A percentile compares a stretch with the other conserved stretches of the same genome.
Conservation (phyloP, 345 rosid species). For the Citrus medica region DNA sequence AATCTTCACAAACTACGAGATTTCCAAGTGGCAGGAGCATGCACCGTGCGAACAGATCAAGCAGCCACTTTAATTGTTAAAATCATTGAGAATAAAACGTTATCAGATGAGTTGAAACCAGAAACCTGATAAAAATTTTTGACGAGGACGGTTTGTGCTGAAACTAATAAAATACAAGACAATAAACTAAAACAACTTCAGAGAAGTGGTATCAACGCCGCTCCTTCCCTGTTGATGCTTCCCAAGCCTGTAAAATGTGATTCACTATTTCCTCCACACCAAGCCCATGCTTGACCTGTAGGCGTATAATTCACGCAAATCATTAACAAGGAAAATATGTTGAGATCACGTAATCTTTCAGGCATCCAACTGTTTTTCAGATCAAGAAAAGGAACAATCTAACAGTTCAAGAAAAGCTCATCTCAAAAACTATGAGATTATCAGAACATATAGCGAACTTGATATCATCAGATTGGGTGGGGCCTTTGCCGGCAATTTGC, state of each 20-base stretch:
- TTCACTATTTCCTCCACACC: slow-evolving; percentile 80
- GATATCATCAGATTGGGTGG: neutral
- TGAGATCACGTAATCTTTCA: too few species aligned
- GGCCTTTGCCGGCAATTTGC: neutral
- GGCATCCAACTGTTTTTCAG: neutral
- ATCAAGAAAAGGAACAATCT: neutral
- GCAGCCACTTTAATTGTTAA: too few species aligned
- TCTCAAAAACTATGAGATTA: neutral
- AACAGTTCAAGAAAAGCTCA: neutral
- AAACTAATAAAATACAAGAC: neutral
- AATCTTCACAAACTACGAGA: too few species aligned
- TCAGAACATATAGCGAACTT: neutral
- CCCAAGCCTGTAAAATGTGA: slow-evolving; percentile 77
- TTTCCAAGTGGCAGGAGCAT: too few species aligned
- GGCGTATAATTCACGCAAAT: neutral
- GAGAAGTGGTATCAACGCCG: slow-evolving; percentile 24
- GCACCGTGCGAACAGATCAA: too few species aligned
- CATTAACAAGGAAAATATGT: neutral
- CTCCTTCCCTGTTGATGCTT: slow-evolving; percentile 66
- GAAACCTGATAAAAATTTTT: neutral
- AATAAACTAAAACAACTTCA: neutral
- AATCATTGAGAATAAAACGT: too few species aligned
- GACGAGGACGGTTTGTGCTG: neutral
- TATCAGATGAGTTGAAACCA: too few species aligned
- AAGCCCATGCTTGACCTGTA: slow-evolving; percentile 78